These are phyloP conservation scores for Escallonia rubra DNA, from an alignment of 129 eudicot species.

Conservation along the genomic window DNA sequence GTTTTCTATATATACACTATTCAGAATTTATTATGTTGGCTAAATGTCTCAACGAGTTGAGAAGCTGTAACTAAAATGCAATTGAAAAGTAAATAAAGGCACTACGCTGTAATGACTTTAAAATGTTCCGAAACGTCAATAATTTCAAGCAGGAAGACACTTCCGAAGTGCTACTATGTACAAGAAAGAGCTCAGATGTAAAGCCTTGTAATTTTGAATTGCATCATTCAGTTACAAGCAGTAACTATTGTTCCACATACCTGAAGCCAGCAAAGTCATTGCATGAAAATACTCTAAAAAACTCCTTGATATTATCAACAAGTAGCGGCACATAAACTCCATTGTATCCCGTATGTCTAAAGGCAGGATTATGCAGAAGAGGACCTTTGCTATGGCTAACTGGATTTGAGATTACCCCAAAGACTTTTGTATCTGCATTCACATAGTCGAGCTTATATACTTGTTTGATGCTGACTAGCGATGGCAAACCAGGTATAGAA, in stretches of 20 bases:
- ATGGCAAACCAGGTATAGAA: conserved; percentile 63
- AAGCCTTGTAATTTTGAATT: no score
- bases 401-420: conserved; percentile 79
- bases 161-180: no score
- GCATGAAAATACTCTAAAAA: conserved; percentile 62
- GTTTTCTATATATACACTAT: no score
- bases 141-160: no score
- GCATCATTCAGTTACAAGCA: no score
- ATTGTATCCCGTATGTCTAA: conserved; percentile 56
- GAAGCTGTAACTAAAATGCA: no score
- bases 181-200: no score
- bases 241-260: conserved; percentile 20
- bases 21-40: no score
- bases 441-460: conserved; percentile 49
- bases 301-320: conserved; percentile 69
- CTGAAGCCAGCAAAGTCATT: conserved; percentile 85
- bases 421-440: conserved; percentile 63
- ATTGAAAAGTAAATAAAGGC: no score
- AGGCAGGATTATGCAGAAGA: conserved; percentile 68
- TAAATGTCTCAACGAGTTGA: no score
- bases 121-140: no score
- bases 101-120: no score
- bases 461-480: conserved; percentile 52
- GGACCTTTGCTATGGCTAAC: conserved; percentile 92
- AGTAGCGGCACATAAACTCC: conserved; percentile 83